A percentile compares a stretch with the other conserved stretches of the same genome.
These are phyloP conservation scores for Linderina pennispora DNA, from an alignment of 192 early-diverging fungal genomes.

Conservation along the genomic window DNA sequence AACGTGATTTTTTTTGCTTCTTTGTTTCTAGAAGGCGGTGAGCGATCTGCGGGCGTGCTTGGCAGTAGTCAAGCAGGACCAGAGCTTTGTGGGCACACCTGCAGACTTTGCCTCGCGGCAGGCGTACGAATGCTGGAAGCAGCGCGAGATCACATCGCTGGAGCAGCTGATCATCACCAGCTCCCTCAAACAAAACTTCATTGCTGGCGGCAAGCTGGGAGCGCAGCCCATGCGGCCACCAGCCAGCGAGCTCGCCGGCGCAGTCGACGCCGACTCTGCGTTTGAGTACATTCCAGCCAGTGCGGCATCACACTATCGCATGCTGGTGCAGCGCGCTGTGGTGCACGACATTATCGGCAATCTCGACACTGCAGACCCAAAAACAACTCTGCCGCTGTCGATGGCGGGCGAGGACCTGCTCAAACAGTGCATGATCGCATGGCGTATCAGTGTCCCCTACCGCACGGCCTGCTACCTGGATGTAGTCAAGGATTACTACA, in stretches of 20 bases:
- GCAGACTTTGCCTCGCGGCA: slow-evolving; percentile 28
- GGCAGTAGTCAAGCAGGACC: slow-evolving; percentile 30
- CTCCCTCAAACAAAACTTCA: slow-evolving; percentile 31
- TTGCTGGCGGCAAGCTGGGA: slow-evolving; percentile 36
- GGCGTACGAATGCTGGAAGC: slow-evolving; percentile 43
- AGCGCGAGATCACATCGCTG: slow-evolving; percentile 39
- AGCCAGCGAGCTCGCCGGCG: slow-evolving; percentile 24
- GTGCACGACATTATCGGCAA: slow-evolving; percentile 26
- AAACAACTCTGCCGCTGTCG: slow-evolving; percentile 21
- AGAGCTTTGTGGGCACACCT: slow-evolving; percentile 42
- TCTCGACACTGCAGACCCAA: not conserved
- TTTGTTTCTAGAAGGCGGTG: slow-evolving; percentile 25
- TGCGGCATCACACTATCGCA: slow-evolving; percentile 22
- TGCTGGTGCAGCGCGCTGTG: slow-evolving; percentile 24
- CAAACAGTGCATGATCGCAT: slow-evolving; percentile 34
- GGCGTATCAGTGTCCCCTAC: slow-evolving; percentile 40
- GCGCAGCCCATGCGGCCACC: slow-evolving; percentile 22
- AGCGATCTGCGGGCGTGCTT: slow-evolving; percentile 39
- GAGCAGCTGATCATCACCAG: slow-evolving; percentile 43
- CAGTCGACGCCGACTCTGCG: too few relatives aligned
- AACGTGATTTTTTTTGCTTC: not conserved
- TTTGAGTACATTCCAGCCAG: slow-evolving; percentile 44
- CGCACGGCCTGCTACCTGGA: slow-evolving; percentile 44
- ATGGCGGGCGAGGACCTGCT: slow-evolving; percentile 29
- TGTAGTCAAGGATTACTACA: slow-evolving; percentile 26